Percentiles rank a stretch among this genome's conserved stretches.
Conservation (phyloP, 1,139 yeast genomes). For the Kodamaea plutei region DNA sequence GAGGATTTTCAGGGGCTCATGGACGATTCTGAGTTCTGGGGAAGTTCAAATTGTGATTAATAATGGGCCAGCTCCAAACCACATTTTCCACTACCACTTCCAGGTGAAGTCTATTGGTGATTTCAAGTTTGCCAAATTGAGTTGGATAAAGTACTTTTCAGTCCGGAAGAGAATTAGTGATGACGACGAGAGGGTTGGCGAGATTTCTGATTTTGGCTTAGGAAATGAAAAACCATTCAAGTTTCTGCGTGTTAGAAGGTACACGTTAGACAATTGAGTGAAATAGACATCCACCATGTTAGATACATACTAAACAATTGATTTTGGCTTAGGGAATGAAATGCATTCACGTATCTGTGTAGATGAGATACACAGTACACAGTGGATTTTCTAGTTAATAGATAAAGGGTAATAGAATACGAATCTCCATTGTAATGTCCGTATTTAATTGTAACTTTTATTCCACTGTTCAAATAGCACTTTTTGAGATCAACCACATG, state of each 20-base stretch:
- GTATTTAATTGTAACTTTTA: no score
- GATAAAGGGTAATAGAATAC: no score
- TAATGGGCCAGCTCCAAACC: conserved; percentile 61
- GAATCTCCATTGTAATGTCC: no score
- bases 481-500: no score
- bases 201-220: conserved; percentile 50
- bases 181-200: conserved; percentile 46
- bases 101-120: conserved; percentile 55
- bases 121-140: conserved; percentile 57
- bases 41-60: conserved; percentile 55
- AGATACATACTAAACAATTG: not conserved
- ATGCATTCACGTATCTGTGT: no score
- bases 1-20: conserved; percentile 46
- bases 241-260: conserved; percentile 61
- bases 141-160: conserved; percentile 62
- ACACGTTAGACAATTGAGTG: conserved; percentile 19
- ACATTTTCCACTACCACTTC: conserved; percentile 59
- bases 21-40: conserved; percentile 44
- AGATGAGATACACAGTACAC: no score
- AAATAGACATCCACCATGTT: no score
- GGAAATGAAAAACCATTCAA: conserved; percentile 73
- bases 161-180: conserved; percentile 40
- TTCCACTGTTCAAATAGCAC: no score
- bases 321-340: no score
- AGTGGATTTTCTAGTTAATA: no score